These are phyloP conservation scores for Phytophthora pinifolia DNA, from an alignment of 352 stramenopile species.

Conservation along the genomic window DNA sequence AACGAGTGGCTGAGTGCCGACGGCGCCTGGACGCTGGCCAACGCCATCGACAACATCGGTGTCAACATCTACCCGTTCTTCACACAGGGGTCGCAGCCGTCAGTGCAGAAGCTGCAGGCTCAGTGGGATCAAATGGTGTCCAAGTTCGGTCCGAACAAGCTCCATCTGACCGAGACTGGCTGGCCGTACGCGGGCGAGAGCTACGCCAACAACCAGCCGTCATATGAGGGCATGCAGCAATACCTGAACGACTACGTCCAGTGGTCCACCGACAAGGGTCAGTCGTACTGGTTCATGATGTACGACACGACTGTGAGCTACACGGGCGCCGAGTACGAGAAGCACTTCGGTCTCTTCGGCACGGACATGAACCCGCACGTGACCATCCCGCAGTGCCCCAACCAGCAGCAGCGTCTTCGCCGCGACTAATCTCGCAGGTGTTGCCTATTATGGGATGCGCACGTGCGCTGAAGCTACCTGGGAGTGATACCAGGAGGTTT, in stretches of 20 bases:
- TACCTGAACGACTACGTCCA: slow-evolving; percentile 46
- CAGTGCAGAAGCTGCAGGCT: slow-evolving; percentile 52
- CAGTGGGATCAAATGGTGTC: slow-evolving; percentile 45
- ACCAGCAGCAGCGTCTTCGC: slow-evolving; percentile 17
- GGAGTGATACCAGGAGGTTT: no score
- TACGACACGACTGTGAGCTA: slow-evolving; percentile 56
- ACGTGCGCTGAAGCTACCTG: no score
- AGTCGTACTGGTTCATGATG: slow-evolving; percentile 64
- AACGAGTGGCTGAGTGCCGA: slow-evolving; percentile 52
- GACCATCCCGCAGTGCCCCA: slow-evolving; percentile 32
- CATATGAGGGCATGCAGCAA: slow-evolving; percentile 33
- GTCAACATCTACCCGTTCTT: slow-evolving; percentile 60
- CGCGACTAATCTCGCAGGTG: slow-evolving; percentile 5
- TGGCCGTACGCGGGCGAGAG: slow-evolving; percentile 42
- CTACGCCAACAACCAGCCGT: slow-evolving; percentile 34
- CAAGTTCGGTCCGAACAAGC: slow-evolving; percentile 42
- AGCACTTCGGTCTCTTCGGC: slow-evolving; percentile 52
- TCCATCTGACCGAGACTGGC: slow-evolving; percentile 59
- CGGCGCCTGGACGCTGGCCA: slow-evolving; percentile 33
- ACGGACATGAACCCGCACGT: slow-evolving; percentile 42
- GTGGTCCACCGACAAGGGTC: slow-evolving; percentile 16
- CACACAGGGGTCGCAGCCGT: slow-evolving; percentile 28
- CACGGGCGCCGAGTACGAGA: slow-evolving; percentile 46
- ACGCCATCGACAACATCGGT: slow-evolving; percentile 29
- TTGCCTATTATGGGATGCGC: no score